Evolutionary conservation across 1,284 basidiomycete genomes (phyloP).

Genomic region (Wolfiporia cocos): DNA sequence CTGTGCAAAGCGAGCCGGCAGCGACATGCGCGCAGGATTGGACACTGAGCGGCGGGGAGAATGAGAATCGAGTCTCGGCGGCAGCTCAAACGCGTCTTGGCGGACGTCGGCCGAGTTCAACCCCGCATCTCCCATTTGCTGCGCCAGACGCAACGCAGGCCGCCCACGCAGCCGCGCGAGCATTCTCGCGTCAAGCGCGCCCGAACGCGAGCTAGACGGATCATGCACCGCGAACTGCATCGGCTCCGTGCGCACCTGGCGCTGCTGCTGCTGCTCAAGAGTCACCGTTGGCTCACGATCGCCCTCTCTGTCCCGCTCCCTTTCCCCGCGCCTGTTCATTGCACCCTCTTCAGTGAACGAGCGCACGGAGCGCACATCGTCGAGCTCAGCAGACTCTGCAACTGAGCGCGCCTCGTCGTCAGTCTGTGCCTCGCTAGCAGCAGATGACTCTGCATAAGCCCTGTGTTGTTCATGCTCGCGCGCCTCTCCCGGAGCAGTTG

Average conservation of each 20-base stretch:
- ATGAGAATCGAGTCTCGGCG: conserved; percentile 26
- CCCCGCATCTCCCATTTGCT: conserved; percentile 12
- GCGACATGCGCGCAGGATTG: conserved; percentile 27
- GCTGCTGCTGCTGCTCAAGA: conserved; percentile 13
- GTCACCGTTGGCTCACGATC: conserved; percentile 10
- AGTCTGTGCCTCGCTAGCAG: conserved; percentile 54
- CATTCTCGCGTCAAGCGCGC: conserved; percentile 18
- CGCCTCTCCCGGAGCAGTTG: conserved; percentile 55
- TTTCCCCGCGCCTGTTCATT: conserved; percentile 15
- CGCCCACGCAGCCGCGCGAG: conserved; percentile 21
- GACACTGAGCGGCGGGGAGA: conserved; percentile 31
- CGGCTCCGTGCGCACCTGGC: conserved; percentile 8
- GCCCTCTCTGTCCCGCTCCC: conserved; percentile 9
- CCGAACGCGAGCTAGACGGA: conserved; percentile 13
- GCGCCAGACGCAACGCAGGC: conserved; percentile 15
- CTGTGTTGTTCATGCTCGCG: conserved; percentile 36
- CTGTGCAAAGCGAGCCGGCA: conserved; percentile 15
- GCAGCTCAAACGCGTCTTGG: conserved; percentile 16
- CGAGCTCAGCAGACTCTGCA: conserved; percentile 57
- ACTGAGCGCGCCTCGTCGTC: conserved; percentile 56
- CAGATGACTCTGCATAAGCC: conserved; percentile 38
- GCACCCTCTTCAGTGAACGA: conserved; percentile 47
- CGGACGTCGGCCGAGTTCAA: no score
- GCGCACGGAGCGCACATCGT: conserved; percentile 56
- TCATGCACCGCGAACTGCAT: conserved; percentile 15